Percentiles rank a stretch among this genome's conserved stretches.
phyloP scores from a whole-genome alignment of 805 yeast species.

The Myxozyma geophila region DNA sequence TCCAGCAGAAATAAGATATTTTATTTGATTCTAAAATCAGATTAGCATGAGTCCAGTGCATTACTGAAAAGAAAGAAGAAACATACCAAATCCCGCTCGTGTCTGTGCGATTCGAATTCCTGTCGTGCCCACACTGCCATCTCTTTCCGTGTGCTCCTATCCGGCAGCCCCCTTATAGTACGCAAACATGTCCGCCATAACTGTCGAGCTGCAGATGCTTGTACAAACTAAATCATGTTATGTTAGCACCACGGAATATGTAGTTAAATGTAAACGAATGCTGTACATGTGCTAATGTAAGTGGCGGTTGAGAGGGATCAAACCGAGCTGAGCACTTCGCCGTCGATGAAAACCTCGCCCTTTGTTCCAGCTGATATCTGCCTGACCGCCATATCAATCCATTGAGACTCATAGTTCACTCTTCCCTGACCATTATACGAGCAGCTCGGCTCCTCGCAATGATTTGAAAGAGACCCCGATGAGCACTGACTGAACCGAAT shows the following conservation, averaged over 20 bases:
- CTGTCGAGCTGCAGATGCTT: conserved; percentile 22
- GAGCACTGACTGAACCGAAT: neutral
- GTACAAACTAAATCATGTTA: conserved; percentile 16
- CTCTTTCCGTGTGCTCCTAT: conserved; percentile 7
- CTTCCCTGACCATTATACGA: neutral
- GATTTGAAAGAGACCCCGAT: neutral
- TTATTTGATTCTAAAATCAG: conserved; percentile 18
- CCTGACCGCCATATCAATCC: neutral
- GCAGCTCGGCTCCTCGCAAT: too few species aligned
- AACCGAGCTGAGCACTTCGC: neutral
- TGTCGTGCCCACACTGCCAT: conserved; percentile 22
- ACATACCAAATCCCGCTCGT: conserved; percentile 28
- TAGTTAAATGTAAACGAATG: neutral
- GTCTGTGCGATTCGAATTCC: conserved; percentile 21
- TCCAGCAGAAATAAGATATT: conserved; percentile 21
- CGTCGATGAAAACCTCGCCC: neutral
- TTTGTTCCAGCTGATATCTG: neutral
- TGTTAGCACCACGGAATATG: neutral
- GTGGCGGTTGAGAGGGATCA: conserved; percentile 13
- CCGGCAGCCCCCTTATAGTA: conserved; percentile 11
- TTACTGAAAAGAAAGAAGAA: neutral
- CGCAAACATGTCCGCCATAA: conserved; percentile 24
- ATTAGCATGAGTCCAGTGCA: too few species aligned
- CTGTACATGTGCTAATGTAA: conserved; percentile 25
- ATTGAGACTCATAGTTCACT: neutral